Base-by-base conservation (phyloP, 352 stramenopile genomes). In the Globisporangium orthogonon region DNA sequence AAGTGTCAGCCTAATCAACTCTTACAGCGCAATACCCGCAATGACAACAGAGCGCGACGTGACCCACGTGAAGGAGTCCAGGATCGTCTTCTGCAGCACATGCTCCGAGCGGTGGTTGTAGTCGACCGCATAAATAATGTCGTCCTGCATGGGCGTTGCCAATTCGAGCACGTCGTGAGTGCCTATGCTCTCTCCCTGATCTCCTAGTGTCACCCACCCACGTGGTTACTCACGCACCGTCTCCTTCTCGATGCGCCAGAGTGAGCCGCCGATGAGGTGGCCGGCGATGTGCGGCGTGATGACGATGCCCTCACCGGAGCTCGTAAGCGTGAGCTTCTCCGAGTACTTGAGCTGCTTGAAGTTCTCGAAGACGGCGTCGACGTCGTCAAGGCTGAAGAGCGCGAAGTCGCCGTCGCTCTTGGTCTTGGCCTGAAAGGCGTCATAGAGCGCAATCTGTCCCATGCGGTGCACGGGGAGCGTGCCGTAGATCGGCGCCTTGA, bases 281-380 rank as follows among this genome's bases (percentile, higher is more conserved):
- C 94, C 96, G 4, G 94, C 91, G 10, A 96, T 78, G 60, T 98
- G 94, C 14, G 96, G 90, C 44, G 91, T 98, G 58, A 98, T 95
- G 18, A 95, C 75, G 40, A 98, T 90, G 30, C 87, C 83, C 47
- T 95, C 76, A 11, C 83, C 81, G 14, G 78, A 86, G 65, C 87
- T 89, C 49, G 83, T 88, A 50, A 96, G 80, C 41, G 77, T 95
- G 56, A 91, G 76, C 56, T 94, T 96, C 67, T 98, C 89, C 39
- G 91, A 97, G 76, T 98, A 98, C 66, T 98, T 98, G 56, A 98
- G 87, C 62, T 96, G 92, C 59, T 94, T 87, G 52, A 97, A 96
- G 30, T 82, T 89, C 54, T 96, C 88, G 53, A 96, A 95, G 33
- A 97, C 89, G 37, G 83, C 74, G 71, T 98, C 96, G 15, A 98